These are phyloP conservation scores for Silybum marianum DNA, from an alignment of 129 eudicot genomes.

Conservation along the genomic window DNA sequence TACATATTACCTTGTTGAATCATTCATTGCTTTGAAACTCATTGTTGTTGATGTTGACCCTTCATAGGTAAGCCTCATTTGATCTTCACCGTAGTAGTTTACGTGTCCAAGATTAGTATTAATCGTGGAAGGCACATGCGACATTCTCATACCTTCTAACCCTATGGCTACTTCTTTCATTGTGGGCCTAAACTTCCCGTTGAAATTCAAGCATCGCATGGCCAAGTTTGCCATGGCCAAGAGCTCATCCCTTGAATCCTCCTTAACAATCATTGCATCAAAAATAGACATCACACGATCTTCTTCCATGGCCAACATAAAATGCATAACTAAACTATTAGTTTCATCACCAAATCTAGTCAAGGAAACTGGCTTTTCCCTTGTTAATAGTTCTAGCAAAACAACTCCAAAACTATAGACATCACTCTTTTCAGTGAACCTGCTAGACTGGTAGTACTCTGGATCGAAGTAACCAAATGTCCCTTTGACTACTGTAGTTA, in stretches of 20 bases:
- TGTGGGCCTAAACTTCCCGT: conserved; percentile 4
- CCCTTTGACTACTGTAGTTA: no score
- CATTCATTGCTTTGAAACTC: background rate
- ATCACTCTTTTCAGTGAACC: no score
- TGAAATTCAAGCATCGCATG: conserved; percentile 7
- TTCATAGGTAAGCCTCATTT: background rate
- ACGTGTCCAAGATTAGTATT: background rate
- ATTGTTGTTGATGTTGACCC: background rate
- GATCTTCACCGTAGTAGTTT: background rate
- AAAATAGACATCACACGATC: background rate
- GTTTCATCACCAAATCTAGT: no score
- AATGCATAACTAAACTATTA: no score
- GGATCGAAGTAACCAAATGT: no score
- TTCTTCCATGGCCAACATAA: no score
- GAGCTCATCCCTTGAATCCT: background rate
- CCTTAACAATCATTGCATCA: background rate
- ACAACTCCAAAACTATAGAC: no score
- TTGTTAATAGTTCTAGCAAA: no score
- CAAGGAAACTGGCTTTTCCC: no score
- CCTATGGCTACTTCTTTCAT: conserved; percentile 18
- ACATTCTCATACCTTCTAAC: background rate
- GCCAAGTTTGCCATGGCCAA: background rate
- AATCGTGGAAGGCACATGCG: background rate
- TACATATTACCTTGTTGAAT: no score
- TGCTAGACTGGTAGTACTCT: no score